Base-by-base conservation (phyloP, 2,329 filamentous ascomycete species). In the Monosporascus cannonballus region DNA sequence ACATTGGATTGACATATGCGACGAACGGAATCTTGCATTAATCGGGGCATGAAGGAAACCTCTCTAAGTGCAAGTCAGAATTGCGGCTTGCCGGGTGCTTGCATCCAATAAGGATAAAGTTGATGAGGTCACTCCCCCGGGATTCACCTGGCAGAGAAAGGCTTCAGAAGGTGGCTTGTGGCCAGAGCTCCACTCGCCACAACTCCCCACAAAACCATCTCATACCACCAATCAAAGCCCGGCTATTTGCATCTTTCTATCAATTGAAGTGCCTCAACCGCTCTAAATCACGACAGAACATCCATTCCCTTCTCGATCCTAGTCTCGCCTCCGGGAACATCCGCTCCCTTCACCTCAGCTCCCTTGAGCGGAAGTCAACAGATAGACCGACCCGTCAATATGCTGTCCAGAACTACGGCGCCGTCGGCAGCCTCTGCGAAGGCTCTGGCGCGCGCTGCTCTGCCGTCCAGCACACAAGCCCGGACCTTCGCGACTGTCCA, bases 401-500 rank as follows among this genome's bases (percentile, higher is more conserved):
- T 75, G 73, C 66, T 75, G 66, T 75, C 72, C 49, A 70, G 72
- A 67, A 73, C 71, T 36, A 64, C 72, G 54, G 67, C 67, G 57
- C 68, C 71, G 58, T 67, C 69, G 59, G 68, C 67, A 62, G 70
- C 67, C 61, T 71, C 72, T 56, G 66, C 68, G 54, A 71, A 67
- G 67, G 64, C 70, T 25, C 59, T 74, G 53, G 67, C 72, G 57
- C 70, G 71, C 59, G 68, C 67, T 57, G 67, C 60, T 54, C 59
- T 62, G 39, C 64, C 57, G 24, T 54, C 59, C 53, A 62, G 68
- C 68, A 65, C 54, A 63, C 81, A 84, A 69, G 73, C 73, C 67
- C 86, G 93, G 71, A 80, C 81, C 62, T 87, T 96, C 75, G 89
- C 89, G 66, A 90, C 89, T 56, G 87, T 91, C 62, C 85, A 89